Base-by-base conservation (phyloP, 148 eudicot species). In the Camellia sinensis region DNA sequence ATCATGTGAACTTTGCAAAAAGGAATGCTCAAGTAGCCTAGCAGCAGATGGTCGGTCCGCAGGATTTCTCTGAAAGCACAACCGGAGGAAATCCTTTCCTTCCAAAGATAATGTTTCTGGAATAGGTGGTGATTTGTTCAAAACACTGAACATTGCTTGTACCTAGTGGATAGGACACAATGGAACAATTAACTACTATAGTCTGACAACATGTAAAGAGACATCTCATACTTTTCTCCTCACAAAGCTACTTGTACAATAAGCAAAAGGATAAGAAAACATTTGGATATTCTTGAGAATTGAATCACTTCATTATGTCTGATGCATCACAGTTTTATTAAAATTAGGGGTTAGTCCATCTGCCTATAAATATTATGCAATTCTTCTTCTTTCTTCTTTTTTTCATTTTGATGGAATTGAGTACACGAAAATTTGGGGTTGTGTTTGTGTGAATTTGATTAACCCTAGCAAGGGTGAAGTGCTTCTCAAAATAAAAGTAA, bases 1-100 rank as follows among this genome's bases (percentile, higher is more conserved):
- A 45, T 84, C 92, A 45, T 81, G 84, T 74, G 87, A 82, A 75
- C 75, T 83, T 62, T 83, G 85, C 77, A 92, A 75, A 79, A 95
- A 95, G 43, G 88, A 81, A 83, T 95, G 98, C 14, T 95, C 94
- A 53, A 95, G 86, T 76, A 95, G 87, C 85, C 50, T 78, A 86
- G 75, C 85, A 69, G 98, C 98, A 19, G 89, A 78, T 70, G 97
- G 97, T 57, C 98, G 88, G 44, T 92, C 91, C 45, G 87, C 94
- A 76, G 98, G 98, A 72, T 86, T 84, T 82, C 98, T 92, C 79
- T 81, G 93, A 77, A 95, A 92, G 85, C 98, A 95, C 78, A 79
- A 69, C 15, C 74, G 76, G 19, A 95, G 86, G 81, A 95, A 95
- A 86, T 93, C 93, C 84, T 95, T 95, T 74, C 98, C 98, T 86